phyloP scores from a whole-genome alignment of 495 filamentous ascomycete species.

The Penicillium silybi region DNA sequence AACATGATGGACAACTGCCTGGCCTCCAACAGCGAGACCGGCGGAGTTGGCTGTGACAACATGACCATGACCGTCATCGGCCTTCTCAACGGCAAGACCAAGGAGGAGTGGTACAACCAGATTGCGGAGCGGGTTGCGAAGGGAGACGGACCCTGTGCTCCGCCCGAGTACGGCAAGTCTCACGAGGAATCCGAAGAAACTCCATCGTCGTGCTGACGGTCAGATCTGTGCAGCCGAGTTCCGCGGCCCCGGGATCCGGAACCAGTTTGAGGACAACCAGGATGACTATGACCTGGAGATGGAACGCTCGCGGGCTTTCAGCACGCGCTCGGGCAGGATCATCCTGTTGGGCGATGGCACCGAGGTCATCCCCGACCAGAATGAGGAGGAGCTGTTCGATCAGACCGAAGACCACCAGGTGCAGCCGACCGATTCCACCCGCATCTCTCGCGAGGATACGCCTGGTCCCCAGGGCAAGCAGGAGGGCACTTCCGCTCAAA shows the following conservation, averaged over 20 bases:
- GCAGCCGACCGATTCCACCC: slow-evolving; percentile 35
- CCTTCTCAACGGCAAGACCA: slow-evolving; percentile 82
- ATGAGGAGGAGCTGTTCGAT: slow-evolving; percentile 91
- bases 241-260: slow-evolving; percentile 76
- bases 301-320: slow-evolving; percentile 58
- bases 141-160: slow-evolving; percentile 96
- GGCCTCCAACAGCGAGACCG: slow-evolving; percentile 94
- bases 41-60: slow-evolving; percentile 97
- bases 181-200: slow-evolving; percentile 42
- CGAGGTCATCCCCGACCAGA: slow-evolving; percentile 78
- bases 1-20: slow-evolving; percentile 99
- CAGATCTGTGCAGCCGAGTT: slow-evolving; percentile 74
- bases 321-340: slow-evolving; percentile 70
- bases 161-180: slow-evolving; percentile 97
- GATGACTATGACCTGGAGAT: slow-evolving; percentile 88
- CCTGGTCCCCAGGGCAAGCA: slow-evolving; percentile 47
- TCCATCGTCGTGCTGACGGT: slow-evolving; percentile 47
- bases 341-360: slow-evolving; percentile 94
- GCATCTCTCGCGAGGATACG: slow-evolving; percentile 55
- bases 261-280: slow-evolving; percentile 87
- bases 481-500: slow-evolving; percentile 30
- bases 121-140: slow-evolving; percentile 91
- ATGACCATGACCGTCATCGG: slow-evolving; percentile 97
- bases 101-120: slow-evolving; percentile 97
- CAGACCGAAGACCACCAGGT: slow-evolving; percentile 70